phyloP scores from a whole-genome alignment of 1,139 yeast species.

The Nadsonia commutata region DNA sequence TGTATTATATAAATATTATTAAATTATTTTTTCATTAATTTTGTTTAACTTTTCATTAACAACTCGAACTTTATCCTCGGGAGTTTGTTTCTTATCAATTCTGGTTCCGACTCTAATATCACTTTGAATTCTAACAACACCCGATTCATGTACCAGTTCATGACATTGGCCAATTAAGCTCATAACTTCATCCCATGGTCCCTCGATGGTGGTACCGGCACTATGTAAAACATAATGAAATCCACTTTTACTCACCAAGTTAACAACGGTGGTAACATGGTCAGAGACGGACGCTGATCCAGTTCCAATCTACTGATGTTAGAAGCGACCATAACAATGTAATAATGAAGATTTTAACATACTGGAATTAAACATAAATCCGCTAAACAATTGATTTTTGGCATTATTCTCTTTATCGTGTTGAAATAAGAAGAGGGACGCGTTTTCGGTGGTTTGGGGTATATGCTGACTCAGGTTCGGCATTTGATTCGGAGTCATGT shows the following conservation, averaged over 20 bases:
- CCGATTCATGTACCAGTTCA: constrained; percentile 49
- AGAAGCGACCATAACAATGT: neutral
- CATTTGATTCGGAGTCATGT: no score
- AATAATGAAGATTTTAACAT: constrained; percentile 19
- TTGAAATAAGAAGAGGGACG: no score
- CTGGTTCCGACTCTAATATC: constrained; percentile 73
- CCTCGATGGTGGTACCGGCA: constrained; percentile 75
- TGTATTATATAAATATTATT: neutral
- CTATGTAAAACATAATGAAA: constrained; percentile 62
- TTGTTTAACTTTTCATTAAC: constrained; percentile 13
- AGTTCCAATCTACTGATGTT: constrained; percentile 48
- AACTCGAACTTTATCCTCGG: constrained; percentile 19
- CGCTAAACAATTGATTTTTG: constrained; percentile 54
- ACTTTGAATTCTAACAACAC: constrained; percentile 65
- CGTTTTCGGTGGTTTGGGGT: no score
- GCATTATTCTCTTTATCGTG: no score
- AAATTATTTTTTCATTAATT: neutral
- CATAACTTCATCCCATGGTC: constrained; percentile 86
- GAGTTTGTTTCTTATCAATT: constrained; percentile 21
- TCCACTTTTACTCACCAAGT: constrained; percentile 42
- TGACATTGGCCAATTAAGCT: constrained; percentile 68
- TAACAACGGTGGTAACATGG: constrained; percentile 57
- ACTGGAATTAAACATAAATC: constrained; percentile 73
- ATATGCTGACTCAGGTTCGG: no score
- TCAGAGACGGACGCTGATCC: constrained; percentile 63